Evolutionary conservation across 202 grass and related monocot genomes (phyloP).

Genomic region (Schoenoplectus tabernaemontani): DNA sequence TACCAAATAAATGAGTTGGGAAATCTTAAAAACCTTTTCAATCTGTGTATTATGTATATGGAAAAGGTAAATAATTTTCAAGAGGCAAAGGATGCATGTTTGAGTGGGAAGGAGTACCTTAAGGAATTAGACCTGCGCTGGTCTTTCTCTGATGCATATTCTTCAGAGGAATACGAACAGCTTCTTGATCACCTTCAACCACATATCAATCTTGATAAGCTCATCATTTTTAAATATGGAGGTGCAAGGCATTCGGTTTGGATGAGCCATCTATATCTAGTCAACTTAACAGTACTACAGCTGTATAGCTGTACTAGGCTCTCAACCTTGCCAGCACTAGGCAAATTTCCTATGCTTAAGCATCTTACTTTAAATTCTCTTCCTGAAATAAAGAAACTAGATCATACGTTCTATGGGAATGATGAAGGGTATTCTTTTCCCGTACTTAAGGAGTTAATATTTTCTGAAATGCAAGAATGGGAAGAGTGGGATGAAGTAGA

Average conservation of each 20-base stretch:
- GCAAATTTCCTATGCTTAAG: conserved; percentile 2
- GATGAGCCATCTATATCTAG: conserved; percentile 14
- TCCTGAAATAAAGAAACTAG: not conserved
- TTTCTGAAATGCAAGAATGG: not conserved
- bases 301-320: not conserved
- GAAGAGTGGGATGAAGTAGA: not conserved
- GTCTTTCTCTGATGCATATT: not conserved
- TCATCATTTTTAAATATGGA: not conserved
- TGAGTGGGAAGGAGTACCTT: not conserved
- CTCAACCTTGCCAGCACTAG: not conserved
- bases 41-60: not conserved
- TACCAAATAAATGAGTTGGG: not conserved
- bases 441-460: conserved; percentile 2
- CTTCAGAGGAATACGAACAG: not conserved
- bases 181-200: conserved; percentile 15
- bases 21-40: not conserved
- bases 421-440: conserved; percentile 4
- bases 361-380: conserved; percentile 1
- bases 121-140: not conserved
- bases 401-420: not conserved
- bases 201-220: not conserved
- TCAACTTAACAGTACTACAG: not conserved
- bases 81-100: not conserved
- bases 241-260: conserved; percentile 18
- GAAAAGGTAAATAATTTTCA: not conserved